A percentile compares a stretch with the other conserved stretches of the same genome.
Conservation (phyloP, 495 filamentous ascomycete species). For the Monascus purpureus region DNA sequence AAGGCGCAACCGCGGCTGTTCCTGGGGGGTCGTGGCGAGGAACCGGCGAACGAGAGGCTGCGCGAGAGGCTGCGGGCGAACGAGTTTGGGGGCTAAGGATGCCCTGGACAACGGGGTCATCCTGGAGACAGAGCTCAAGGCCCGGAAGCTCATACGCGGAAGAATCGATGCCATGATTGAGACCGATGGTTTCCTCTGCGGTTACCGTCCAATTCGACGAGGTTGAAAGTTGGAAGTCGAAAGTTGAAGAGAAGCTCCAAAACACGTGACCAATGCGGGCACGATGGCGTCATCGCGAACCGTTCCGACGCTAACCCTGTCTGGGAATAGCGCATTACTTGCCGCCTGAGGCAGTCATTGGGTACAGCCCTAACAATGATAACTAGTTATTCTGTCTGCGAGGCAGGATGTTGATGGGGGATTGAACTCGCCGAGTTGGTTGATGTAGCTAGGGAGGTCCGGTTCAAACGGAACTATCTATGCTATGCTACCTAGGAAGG, state of each 20-base stretch:
- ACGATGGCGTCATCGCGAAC: too few relatives aligned
- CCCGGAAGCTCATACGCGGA: conserved; percentile 14
- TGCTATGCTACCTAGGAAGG: too few relatives aligned
- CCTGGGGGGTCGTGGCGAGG: conserved; percentile 14
- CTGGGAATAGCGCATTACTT: too few relatives aligned
- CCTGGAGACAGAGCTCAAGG: conserved; percentile 13
- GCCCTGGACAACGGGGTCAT: conserved; percentile 11
- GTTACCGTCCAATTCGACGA: background rate
- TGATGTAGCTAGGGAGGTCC: too few relatives aligned
- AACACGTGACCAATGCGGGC: too few relatives aligned
- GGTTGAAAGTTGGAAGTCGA: background rate
- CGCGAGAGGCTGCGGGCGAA: conserved; percentile 14
- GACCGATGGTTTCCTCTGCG: background rate
- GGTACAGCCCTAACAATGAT: too few relatives aligned
- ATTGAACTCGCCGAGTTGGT: too few relatives aligned
- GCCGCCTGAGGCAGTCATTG: too few relatives aligned
- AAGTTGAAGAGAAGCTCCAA: background rate
- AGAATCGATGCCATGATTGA: conserved; percentile 15
- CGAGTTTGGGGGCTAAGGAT: conserved; percentile 7
- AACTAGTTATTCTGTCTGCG: too few relatives aligned
- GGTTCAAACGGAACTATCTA: too few relatives aligned
- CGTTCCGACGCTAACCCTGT: too few relatives aligned
- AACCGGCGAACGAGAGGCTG: conserved; percentile 21
- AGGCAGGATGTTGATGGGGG: too few relatives aligned
- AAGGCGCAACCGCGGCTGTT: conserved; percentile 49